A percentile compares a stretch with the other conserved stretches of the same genome.
phyloP scores from a whole-genome alignment of 371 early-diverging fungal genomes.

The Vairimorpha apis region DNA sequence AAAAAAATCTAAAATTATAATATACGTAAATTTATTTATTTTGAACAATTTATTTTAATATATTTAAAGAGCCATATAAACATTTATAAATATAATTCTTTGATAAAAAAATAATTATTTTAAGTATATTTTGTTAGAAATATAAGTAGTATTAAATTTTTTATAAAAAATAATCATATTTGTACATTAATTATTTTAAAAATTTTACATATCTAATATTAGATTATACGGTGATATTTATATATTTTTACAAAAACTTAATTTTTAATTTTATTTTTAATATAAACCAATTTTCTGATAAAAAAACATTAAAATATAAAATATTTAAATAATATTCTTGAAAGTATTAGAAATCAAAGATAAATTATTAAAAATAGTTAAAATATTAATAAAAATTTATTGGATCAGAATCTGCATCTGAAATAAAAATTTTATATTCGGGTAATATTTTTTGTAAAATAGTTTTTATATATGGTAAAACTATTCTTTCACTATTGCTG shows the following conservation, averaged over 20 bases:
- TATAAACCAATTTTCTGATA: background rate
- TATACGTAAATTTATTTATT: no score
- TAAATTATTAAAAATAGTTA: slow-evolving; percentile 53
- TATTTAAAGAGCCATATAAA: no score
- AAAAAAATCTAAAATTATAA: no score
- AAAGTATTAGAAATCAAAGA: slow-evolving; percentile 18
- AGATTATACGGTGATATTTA: no score
- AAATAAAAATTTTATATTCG: slow-evolving; percentile 44
- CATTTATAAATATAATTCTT: no score
- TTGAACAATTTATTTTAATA: no score
- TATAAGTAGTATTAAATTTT: no score
- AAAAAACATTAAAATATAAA: slow-evolving; percentile 13
- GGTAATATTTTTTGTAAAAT: slow-evolving; percentile 29
- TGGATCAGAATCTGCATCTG: slow-evolving; percentile 58
- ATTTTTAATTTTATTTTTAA: background rate
- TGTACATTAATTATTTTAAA: no score
- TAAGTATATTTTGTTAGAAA: no score
- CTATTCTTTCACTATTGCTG: slow-evolving; percentile 83
- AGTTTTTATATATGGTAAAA: slow-evolving; percentile 64
- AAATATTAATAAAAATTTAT: slow-evolving; percentile 41
- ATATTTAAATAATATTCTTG: slow-evolving; percentile 48
- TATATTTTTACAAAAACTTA: background rate
- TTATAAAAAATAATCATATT: no score
- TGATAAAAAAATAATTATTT: no score
- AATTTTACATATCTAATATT: no score